Base-by-base conservation (phyloP, 2,329 filamentous ascomycete species). In the Calonectria pseudoreteaudii region DNA sequence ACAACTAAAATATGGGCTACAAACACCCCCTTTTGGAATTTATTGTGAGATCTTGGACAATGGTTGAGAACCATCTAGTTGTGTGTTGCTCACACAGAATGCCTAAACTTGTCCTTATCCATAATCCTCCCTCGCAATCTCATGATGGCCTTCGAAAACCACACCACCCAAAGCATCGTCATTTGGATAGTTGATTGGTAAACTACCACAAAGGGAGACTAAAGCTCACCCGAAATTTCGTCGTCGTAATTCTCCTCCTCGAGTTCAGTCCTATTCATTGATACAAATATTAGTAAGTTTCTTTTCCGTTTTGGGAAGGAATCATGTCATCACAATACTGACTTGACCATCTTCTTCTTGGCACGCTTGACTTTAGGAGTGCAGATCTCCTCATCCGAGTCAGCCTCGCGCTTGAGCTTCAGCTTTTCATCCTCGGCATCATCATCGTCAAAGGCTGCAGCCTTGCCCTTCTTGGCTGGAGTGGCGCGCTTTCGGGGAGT, bases 401-500 rank as follows among this genome's bases (percentile, higher is more conserved):
- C 67, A 8, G 64, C 14, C 73, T 83, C 82, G 44, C 78, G 67
- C 74, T 82, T 83, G 38, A 82, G 74, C 52, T 81, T 79, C 41
- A 79, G 23, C 50, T 77, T 77, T 20, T 79, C 76, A 8, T 80
- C 75, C 18, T 78, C 78, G 9, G 76, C 73, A 4, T 81, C 81
- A 0, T 81, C 80, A 1, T 81, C 79, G 2, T 52, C 30, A 10
- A 76, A 50, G 13, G 50, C 67, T 4, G 77, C 58, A 6, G 76
- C 74, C 52, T 78, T 79, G 38, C 49, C 65, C 76, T 81, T 83
- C 72, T 82, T 83, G 30, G 71, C 75, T 0, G 80, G 71, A 0
- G 80, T 71, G 31, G 79, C 75, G 30, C 83, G 81, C 80, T 85
- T 85, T 38, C 81, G 79, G 5, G 81, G 72, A 5, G 81, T 75